Evolutionary conservation across 345 rosid species (phyloP).

Genomic region (Arabis hirsuta): DNA sequence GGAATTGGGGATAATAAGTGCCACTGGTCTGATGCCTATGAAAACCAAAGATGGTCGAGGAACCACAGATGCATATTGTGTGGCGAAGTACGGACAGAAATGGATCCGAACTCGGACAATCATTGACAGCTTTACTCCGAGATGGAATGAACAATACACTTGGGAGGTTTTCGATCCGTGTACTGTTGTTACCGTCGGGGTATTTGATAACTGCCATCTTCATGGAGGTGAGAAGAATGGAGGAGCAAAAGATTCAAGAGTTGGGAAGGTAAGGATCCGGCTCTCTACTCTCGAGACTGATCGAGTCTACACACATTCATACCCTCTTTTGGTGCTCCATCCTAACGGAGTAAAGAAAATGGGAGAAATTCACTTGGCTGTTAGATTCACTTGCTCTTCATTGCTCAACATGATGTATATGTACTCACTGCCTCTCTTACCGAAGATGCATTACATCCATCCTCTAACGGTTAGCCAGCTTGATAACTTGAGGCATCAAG

Average conservation of each 20-base stretch:
- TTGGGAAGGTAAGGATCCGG: constrained; percentile 88
- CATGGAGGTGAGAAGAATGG: constrained; percentile 68
- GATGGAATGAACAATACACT: constrained; percentile 97
- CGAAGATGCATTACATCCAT: constrained; percentile 91
- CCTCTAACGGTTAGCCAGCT: constrained; percentile 90
- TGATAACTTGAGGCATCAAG: constrained; percentile 87
- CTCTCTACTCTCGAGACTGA: constrained; percentile 95
- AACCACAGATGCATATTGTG: constrained; percentile 93
- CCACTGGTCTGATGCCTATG: constrained; percentile 86
- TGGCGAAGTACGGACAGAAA: constrained; percentile 90
- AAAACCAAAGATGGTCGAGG: constrained; percentile 85
- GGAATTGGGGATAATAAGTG: constrained; percentile 79
- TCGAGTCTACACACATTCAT: constrained; percentile 84
- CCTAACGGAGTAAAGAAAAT: constrained; percentile 83
- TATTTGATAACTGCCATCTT: constrained; percentile 85
- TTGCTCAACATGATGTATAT: constrained; percentile 92
- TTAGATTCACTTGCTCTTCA: constrained; percentile 85
- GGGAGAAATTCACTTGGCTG: constrained; percentile 96
- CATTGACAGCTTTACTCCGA: constrained; percentile 85
- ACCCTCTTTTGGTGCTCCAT: constrained; percentile 81
- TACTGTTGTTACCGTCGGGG: constrained; percentile 89
- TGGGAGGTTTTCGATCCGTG: constrained; percentile 97
- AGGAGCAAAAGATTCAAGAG: constrained; percentile 64
- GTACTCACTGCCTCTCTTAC: constrained; percentile 79
- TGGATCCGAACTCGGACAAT: constrained; percentile 93